Percentiles rank a stretch among this genome's conserved stretches.
These are phyloP conservation scores for Zygosaccharomyces bisporus DNA, from an alignment of 805 yeast genomes.

Conservation along the genomic window DNA sequence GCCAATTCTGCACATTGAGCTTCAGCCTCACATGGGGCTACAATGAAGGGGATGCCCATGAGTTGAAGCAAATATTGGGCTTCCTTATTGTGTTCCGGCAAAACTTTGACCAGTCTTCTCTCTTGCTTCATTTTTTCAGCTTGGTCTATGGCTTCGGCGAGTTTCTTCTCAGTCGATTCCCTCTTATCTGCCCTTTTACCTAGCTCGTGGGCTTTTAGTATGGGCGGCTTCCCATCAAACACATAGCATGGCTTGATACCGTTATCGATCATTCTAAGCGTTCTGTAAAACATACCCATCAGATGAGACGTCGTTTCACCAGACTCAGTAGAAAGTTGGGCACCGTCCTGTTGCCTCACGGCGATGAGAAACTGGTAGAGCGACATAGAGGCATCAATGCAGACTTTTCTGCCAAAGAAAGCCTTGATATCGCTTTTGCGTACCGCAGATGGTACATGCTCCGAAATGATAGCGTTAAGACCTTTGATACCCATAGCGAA, in stretches of 20 bases:
- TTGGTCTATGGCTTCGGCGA: slow-evolving; percentile 72
- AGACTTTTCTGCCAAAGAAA: slow-evolving; percentile 92
- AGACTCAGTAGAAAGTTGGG: slow-evolving; percentile 75
- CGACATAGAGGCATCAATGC: slow-evolving; percentile 95
- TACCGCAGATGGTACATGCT: slow-evolving; percentile 83
- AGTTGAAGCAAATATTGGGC: slow-evolving; percentile 74
- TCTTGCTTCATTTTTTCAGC: slow-evolving; percentile 68
- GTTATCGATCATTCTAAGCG: slow-evolving; percentile 80
- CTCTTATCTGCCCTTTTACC: slow-evolving; percentile 77
- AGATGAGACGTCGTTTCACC: slow-evolving; percentile 94
- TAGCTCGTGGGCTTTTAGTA: slow-evolving; percentile 85
- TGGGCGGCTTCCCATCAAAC: slow-evolving; percentile 97
- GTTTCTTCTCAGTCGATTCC: slow-evolving; percentile 75
- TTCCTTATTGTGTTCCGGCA: slow-evolving; percentile 89
- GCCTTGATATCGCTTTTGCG: slow-evolving; percentile 76
- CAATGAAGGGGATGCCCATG: slow-evolving; percentile 94
- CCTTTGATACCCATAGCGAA: slow-evolving; percentile 61
- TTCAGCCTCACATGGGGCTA: slow-evolving; percentile 98
- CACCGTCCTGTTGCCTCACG: slow-evolving; percentile 96
- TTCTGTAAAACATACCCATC: slow-evolving; percentile 95
- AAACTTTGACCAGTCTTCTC: slow-evolving; percentile 83
- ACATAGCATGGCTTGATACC: slow-evolving; percentile 97
- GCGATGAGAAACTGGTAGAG: slow-evolving; percentile 93
- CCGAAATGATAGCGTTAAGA: slow-evolving; percentile 78
- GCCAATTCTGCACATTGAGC: slow-evolving; percentile 97